Conservation (phyloP, 1,284 basidiomycete species). For the Cutaneotrichosporon daszewskae region DNA sequence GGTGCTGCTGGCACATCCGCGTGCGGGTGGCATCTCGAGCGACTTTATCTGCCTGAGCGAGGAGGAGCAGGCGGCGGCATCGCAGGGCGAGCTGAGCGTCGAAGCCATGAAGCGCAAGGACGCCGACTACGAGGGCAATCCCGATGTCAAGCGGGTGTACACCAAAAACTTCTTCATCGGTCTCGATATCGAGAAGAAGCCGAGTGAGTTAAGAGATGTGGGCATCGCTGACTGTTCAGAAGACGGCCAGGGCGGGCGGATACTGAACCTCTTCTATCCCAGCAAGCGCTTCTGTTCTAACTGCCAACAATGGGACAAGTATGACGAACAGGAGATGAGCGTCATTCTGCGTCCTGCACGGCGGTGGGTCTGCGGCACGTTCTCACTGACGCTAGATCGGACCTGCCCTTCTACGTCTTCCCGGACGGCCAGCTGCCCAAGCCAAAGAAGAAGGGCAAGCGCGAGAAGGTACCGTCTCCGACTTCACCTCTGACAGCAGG, state of each 20-base stretch:
- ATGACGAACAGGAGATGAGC: slow-evolving; percentile 87
- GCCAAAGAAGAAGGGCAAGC: slow-evolving; percentile 44
- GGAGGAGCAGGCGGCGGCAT: slow-evolving; percentile 80
- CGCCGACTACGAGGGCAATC: slow-evolving; percentile 71
- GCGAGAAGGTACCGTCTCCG: slow-evolving; percentile 27
- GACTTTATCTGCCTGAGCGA: slow-evolving; percentile 74
- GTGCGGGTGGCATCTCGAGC: slow-evolving; percentile 89
- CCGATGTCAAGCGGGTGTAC: slow-evolving; percentile 74
- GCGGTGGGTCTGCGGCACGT: slow-evolving; percentile 55
- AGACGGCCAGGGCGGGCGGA: slow-evolving; percentile 51
- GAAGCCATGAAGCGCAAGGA: slow-evolving; percentile 66
- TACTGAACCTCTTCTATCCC: slow-evolving; percentile 93
- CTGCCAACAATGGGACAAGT: slow-evolving; percentile 94
- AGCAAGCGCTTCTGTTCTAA: slow-evolving; percentile 93
- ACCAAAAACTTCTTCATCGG: slow-evolving; percentile 97
- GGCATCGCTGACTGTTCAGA: slow-evolving; percentile 16
- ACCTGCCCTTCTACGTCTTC: slow-evolving; percentile 41
- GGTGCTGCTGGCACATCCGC: slow-evolving; percentile 87
- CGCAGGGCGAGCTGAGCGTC: slow-evolving; percentile 77
- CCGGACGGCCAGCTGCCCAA: slow-evolving; percentile 40
- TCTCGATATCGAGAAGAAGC: slow-evolving; percentile 83
- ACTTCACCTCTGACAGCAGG: slow-evolving; percentile 2
- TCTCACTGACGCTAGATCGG: slow-evolving; percentile 23
- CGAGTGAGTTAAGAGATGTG: slow-evolving; percentile 57
- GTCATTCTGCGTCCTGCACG: slow-evolving; percentile 91